phyloP scores from a whole-genome alignment of 2,329 filamentous ascomycete species.

The Dothistroma pini region DNA sequence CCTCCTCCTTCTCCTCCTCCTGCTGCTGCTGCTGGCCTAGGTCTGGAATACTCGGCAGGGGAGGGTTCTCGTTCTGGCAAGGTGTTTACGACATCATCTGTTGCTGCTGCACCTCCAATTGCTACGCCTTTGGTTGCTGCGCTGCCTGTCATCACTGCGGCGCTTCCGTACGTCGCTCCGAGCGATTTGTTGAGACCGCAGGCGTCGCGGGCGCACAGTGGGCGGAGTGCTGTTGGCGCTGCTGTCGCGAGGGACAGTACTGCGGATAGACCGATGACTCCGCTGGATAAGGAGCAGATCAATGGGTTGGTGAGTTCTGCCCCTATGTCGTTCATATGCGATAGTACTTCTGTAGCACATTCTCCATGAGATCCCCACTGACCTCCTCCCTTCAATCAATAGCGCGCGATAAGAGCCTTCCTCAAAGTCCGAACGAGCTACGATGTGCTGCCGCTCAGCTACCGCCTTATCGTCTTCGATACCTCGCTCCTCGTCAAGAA shows the following conservation, averaged over 20 bases:
- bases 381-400: constrained; percentile 15
- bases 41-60: neutral
- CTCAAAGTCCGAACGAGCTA: constrained; percentile 95
- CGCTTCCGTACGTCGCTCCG: constrained; percentile 20
- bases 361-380: constrained; percentile 4
- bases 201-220: neutral
- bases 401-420: constrained; percentile 92
- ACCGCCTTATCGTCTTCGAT: constrained; percentile 92
- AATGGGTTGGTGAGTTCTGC: constrained; percentile 66
- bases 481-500: constrained; percentile 95
- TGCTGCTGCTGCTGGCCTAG: too few species aligned
- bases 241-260: neutral
- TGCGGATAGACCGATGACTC: constrained; percentile 15
- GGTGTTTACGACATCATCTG: neutral
- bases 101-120: neutral
- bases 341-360: neutral
- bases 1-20: too few species aligned
- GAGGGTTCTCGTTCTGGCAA: neutral
- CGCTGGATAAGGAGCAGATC: constrained; percentile 71
- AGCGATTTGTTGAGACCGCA: constrained; percentile 18
- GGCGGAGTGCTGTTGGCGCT: neutral
- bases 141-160: neutral
- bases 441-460: constrained; percentile 93
- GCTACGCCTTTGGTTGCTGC: neutral
- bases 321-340: constrained; percentile 11